Percentiles rank a stretch among this genome's conserved stretches.
Evolutionary conservation across 1,139 yeast species (phyloP).

Genomic region (Suhomyces anneliseae): DNA sequence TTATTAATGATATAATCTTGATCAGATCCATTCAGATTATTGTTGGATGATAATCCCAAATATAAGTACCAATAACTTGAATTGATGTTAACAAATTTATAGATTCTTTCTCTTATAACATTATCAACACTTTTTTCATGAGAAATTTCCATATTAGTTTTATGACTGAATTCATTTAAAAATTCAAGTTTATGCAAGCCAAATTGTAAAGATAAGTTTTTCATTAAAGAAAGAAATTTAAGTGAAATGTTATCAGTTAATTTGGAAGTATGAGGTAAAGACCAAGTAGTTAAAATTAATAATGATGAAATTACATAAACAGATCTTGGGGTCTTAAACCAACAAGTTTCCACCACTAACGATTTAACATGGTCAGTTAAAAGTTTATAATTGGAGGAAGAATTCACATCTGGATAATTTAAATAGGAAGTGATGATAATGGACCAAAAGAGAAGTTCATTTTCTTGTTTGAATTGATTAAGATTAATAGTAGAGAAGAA

Average conservation of each 20-base stretch:
- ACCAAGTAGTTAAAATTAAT: constrained; percentile 49
- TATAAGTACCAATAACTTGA: constrained; percentile 47
- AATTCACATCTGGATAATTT: constrained; percentile 18
- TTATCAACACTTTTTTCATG: constrained; percentile 35
- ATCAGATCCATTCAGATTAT: constrained; percentile 41
- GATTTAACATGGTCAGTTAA: constrained; percentile 38
- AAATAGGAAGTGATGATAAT: constrained; percentile 38
- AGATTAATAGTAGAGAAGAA: constrained; percentile 31
- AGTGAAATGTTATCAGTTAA: constrained; percentile 38
- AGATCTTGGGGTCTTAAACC: constrained; percentile 49
- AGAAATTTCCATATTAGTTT: constrained; percentile 38
- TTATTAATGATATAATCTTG: constrained; percentile 45
- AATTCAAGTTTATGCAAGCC: constrained; percentile 47
- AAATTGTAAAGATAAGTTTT: constrained; percentile 41
- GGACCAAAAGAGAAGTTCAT: constrained; percentile 45
- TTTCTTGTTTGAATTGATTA: constrained; percentile 26
- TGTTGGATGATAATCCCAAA: constrained; percentile 41
- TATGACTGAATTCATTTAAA: constrained; percentile 46
- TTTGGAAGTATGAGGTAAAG: constrained; percentile 38
- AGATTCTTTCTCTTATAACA: constrained; percentile 43
- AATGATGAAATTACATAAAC: constrained; percentile 42
- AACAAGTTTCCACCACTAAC: constrained; percentile 44
- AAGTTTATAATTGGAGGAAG: constrained; percentile 22
- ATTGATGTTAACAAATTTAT: constrained; percentile 45
- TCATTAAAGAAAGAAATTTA: constrained; percentile 44